Conservation (phyloP, 352 stramenopile species). For the Phytophthora lateralis region DNA sequence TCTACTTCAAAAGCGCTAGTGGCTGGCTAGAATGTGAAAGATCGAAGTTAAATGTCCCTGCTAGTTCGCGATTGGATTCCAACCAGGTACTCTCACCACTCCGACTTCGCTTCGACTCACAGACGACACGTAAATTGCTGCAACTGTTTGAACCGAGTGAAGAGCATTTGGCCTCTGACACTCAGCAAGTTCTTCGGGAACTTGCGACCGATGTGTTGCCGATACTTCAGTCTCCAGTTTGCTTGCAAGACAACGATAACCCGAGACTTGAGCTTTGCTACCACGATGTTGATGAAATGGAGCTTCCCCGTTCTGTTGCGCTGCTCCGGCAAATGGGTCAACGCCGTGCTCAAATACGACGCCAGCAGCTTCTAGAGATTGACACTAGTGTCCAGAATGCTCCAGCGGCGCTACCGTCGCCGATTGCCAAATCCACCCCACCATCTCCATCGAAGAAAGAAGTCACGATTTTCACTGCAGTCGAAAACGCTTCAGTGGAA, state of each 20-base stretch:
- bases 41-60: not conserved
- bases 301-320: constrained; percentile 46
- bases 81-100: constrained; percentile 1
- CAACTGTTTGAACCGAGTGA: constrained; percentile 36
- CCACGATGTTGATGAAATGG: constrained; percentile 58
- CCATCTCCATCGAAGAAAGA: constrained; percentile 26
- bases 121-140: constrained; percentile 56
- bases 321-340: constrained; percentile 53
- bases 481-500: constrained; percentile 59
- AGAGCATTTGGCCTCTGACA: constrained; percentile 33
- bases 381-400: constrained; percentile 6
- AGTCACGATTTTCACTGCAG: constrained; percentile 60
- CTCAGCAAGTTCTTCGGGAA: constrained; percentile 38
- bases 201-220: constrained; percentile 40
- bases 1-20: constrained; percentile 50
- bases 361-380: constrained; percentile 36
- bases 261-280: constrained; percentile 22
- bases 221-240: constrained; percentile 36
- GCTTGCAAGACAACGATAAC: constrained; percentile 20
- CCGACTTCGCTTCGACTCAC: constrained; percentile 44
- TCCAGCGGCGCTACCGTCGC: not conserved
- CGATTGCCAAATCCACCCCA: constrained; percentile 7
- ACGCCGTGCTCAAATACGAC: constrained; percentile 51
- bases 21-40: constrained; percentile 42
- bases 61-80: not conserved